Evolutionary conservation across 306 rosid genomes (phyloP).

Genomic region (Calophaca sinica): DNA sequence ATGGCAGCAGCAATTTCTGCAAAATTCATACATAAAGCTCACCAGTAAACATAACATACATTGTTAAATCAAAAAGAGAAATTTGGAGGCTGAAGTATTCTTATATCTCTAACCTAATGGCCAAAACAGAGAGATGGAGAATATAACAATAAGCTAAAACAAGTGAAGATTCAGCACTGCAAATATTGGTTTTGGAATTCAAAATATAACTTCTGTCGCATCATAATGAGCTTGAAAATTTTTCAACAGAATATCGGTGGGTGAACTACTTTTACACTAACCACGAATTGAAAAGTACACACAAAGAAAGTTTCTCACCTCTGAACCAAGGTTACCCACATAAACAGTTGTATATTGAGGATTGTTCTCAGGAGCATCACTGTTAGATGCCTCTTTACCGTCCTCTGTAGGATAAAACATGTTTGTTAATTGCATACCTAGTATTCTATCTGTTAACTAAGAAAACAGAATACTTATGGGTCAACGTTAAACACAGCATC

Average conservation of each 20-base stretch:
- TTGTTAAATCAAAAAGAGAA: neutral
- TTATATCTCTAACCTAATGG: neutral
- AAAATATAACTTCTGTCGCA: neutral
- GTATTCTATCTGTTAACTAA: slow-evolving; percentile 8
- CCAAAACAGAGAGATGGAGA: neutral
- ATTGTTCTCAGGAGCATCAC: slow-evolving; percentile 93
- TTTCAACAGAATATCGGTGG: neutral
- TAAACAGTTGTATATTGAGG: slow-evolving; percentile 96
- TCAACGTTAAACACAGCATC: neutral
- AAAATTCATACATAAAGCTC: slow-evolving; percentile 27
- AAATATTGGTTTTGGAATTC: slow-evolving; percentile 12
- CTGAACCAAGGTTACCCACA: slow-evolving; percentile 94
- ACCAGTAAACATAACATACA: neutral
- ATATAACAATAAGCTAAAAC: slow-evolving; percentile 2
- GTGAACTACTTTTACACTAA: neutral
- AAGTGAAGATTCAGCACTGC: neutral
- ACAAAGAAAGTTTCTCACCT: slow-evolving; percentile 57
- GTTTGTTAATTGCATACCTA: slow-evolving; percentile 26
- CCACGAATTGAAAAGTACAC: neutral
- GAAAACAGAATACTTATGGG: slow-evolving; percentile 26
- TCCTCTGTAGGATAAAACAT: slow-evolving; percentile 71
- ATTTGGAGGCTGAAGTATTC: neutral
- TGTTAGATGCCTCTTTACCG: slow-evolving; percentile 76
- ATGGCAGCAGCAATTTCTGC: slow-evolving; percentile 18
- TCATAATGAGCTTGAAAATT: slow-evolving; percentile 20